Percentiles rank a stretch among this genome's conserved stretches.
phyloP scores from a whole-genome alignment of 1,284 basidiomycete genomes.

The Papiliotrema nemorosa region DNA sequence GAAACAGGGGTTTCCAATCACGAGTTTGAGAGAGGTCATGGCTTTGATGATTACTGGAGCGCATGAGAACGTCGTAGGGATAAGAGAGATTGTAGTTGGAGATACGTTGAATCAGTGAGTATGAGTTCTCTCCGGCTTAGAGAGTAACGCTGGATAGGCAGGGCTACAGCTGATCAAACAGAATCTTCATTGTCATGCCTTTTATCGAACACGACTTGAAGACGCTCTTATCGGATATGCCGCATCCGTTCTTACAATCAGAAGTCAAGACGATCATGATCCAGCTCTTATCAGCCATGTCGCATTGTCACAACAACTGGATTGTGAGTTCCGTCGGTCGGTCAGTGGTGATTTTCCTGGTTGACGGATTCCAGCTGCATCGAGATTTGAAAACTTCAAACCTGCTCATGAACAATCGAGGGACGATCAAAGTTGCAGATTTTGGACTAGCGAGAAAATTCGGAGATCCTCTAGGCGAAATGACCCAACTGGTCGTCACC shows the following conservation, averaged over 20 bases:
- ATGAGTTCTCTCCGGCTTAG: neutral
- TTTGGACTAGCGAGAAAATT: slow-evolving; percentile 94
- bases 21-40: slow-evolving; percentile 89
- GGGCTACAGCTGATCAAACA: slow-evolving; percentile 43
- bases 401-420: slow-evolving; percentile 96
- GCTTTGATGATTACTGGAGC: slow-evolving; percentile 79
- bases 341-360: neutral
- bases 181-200: slow-evolving; percentile 98
- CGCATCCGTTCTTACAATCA: slow-evolving; percentile 88
- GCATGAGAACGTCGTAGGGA: slow-evolving; percentile 92
- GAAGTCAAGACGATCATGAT: slow-evolving; percentile 96
- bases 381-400: slow-evolving; percentile 98
- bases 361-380: slow-evolving; percentile 58
- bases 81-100: slow-evolving; percentile 97
- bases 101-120: slow-evolving; percentile 97
- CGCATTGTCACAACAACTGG: slow-evolving; percentile 92
- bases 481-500: slow-evolving; percentile 97
- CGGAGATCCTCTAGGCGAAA: slow-evolving; percentile 90
- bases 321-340: slow-evolving; percentile 53
- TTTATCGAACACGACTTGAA: slow-evolving; percentile 99
- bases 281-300: slow-evolving; percentile 89
- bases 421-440: slow-evolving; percentile 96
- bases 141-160: neutral
- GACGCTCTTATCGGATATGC: slow-evolving; percentile 87
- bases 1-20: slow-evolving; percentile 97